phyloP scores from a whole-genome alignment of 139 green algal genomes.

The Closterium sp. region DNA sequence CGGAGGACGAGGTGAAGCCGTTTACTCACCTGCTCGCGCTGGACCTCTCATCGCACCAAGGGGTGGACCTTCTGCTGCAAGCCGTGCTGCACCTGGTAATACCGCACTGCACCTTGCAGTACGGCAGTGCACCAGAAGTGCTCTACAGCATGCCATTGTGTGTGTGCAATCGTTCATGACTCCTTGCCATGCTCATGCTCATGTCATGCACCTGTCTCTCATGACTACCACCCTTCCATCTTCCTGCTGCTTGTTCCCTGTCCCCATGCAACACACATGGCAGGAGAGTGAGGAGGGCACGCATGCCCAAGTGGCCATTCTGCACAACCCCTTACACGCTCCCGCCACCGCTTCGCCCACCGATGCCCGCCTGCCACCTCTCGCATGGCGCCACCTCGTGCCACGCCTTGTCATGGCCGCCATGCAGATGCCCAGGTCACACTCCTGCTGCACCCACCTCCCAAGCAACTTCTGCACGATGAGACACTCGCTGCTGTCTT shows the following conservation, averaged over 20 bases:
- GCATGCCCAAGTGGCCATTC: neutral
- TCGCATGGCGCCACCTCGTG: neutral
- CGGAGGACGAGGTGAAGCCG: slow-evolving; percentile 54
- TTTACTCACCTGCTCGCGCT: slow-evolving; percentile 71
- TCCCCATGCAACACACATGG: neutral
- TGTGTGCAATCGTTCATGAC: neutral
- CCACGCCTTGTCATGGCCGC: neutral
- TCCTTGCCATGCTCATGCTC: neutral
- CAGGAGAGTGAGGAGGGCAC: neutral
- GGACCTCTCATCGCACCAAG: slow-evolving; percentile 53
- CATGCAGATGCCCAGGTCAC: neutral
- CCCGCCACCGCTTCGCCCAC: neutral
- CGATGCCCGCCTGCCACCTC: neutral
- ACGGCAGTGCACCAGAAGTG: no score
- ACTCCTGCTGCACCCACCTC: no score
- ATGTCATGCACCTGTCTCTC: neutral
- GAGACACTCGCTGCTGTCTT: neutral
- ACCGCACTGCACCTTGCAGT: neutral
- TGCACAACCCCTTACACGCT: neutral
- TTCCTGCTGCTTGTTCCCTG: neutral
- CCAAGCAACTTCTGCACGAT: neutral
- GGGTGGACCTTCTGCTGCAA: slow-evolving; percentile 41
- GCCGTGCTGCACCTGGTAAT: slow-evolving; percentile 33
- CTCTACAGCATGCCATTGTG: neutral
- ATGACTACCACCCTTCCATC: neutral